Base-by-base conservation (phyloP, 164 flowering plant genomes). In the Tinospora cordifolia region DNA sequence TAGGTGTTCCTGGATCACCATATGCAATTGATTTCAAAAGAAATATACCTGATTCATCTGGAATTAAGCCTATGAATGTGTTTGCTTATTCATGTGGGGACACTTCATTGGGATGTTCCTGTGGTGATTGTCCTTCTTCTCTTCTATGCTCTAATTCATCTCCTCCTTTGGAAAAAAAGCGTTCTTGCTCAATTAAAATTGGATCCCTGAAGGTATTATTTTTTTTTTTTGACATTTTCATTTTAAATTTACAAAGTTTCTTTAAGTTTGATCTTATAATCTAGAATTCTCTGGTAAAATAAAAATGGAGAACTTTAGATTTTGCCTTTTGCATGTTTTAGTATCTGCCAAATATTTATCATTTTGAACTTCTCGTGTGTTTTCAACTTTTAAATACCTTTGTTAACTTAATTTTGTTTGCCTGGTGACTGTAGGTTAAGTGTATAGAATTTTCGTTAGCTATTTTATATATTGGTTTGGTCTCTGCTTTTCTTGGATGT, bases 41-140 rank as follows among this genome's bases (percentile, higher is more conserved):
- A 63, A 83, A 26, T 75, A 75, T 78, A 63, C 78, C 85, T 40
- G 86, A 78, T 36, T 81, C 89, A 73, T 85, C 90, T 69, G 97
- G 91, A 73, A 92, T 95, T 96, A 80, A 78, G 78, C 90, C 89
- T 70, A 87, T 95, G 98, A 91, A 95, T 83, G 87, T 81, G 27
- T 84, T 98, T 75, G 81, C 84, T 62, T 91, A 91, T 83, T 87
- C 98, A 51, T 95, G 99, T 71, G 85, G 87, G 79, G 99, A 95
- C 79, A 84, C 82, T 69, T 90, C 93, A 47, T 84, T 95, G 68
- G 98, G 99, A 9, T 95, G 99, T 80, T 95, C 99, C 69, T 95
- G 99, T 81, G 99, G 99, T 73, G 99, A 95, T 82, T 95, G 99
- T 73, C 97, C 99, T 76, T 83, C 90, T 44, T 80, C 98, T 75